These are phyloP conservation scores for Spathaspora sp. DNA, from an alignment of 805 yeast species.

Conservation along the genomic window DNA sequence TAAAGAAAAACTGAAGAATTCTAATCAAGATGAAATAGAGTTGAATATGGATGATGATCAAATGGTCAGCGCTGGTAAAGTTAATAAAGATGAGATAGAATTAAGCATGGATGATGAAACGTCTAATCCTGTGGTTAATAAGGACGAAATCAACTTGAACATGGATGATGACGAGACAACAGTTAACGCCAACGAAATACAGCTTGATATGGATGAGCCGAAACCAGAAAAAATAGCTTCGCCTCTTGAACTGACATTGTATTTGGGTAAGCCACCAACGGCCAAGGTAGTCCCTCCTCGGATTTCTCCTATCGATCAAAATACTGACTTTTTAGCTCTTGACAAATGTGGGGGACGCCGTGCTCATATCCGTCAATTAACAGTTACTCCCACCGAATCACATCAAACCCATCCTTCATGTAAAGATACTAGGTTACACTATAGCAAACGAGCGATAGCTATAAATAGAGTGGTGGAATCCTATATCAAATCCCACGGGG, in stretches of 20 bases:
- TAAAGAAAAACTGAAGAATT: background rate
- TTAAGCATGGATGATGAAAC: slow-evolving; percentile 17
- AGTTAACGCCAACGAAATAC: slow-evolving; percentile 11
- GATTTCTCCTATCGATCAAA: background rate
- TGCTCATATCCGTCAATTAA: slow-evolving; percentile 25
- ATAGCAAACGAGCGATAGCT: slow-evolving; percentile 30
- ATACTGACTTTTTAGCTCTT: slow-evolving; percentile 65
- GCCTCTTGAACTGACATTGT: background rate
- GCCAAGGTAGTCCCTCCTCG: background rate
- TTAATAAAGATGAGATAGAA: slow-evolving; percentile 14
- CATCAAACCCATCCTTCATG: slow-evolving; percentile 13
- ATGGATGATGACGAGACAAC: slow-evolving; percentile 12
- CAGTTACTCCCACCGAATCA: slow-evolving; percentile 43
- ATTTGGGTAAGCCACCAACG: background rate
- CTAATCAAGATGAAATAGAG: slow-evolving; percentile 5
- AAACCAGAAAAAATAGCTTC: background rate
- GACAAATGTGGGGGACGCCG: slow-evolving; percentile 80
- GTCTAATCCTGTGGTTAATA: slow-evolving; percentile 4
- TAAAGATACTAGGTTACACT: slow-evolving; percentile 14
- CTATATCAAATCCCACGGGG: slow-evolving; percentile 10
- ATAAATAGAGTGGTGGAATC: slow-evolving; percentile 33
- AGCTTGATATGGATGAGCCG: slow-evolving; percentile 15
- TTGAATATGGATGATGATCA: slow-evolving; percentile 4
- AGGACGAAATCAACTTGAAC: slow-evolving; percentile 17
- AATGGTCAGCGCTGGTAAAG: background rate